Evolutionary conservation across 768 basidiomycete genomes (phyloP).

Genomic region (Boletus sp.): DNA sequence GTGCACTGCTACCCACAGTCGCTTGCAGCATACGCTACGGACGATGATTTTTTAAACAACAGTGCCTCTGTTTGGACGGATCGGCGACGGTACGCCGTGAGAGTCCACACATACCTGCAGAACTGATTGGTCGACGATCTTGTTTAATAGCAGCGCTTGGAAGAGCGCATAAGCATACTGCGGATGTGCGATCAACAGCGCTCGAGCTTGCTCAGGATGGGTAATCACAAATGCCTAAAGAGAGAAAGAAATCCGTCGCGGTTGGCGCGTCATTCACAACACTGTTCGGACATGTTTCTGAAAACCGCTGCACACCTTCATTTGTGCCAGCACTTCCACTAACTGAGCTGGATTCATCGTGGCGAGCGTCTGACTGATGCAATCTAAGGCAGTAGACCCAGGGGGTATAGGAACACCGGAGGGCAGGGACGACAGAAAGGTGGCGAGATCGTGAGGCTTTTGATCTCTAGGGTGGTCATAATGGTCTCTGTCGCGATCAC

Average conservation of each 20-base stretch:
- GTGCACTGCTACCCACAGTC: conserved; percentile 28
- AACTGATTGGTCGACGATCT: conserved; percentile 86
- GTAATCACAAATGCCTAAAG: conserved; percentile 85
- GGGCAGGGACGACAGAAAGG: conserved; percentile 68
- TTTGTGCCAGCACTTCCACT: conserved; percentile 93
- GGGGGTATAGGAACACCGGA: conserved; percentile 69
- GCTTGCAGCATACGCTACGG: conserved; percentile 52
- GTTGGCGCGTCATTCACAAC: conserved; percentile 18
- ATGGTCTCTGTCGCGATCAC: conserved; percentile 45
- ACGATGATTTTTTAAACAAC: conserved; percentile 7
- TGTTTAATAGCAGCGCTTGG: conserved; percentile 89
- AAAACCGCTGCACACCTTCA: conserved; percentile 70
- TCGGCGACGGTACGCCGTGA: conserved; percentile 6
- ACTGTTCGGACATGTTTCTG: conserved; percentile 17
- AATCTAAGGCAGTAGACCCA: conserved; percentile 71
- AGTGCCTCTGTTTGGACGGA: background rate
- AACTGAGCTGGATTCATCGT: conserved; percentile 79
- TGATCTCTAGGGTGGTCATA: conserved; percentile 33
- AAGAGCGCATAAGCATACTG: conserved; percentile 96
- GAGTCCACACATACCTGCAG: conserved; percentile 55
- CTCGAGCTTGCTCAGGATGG: conserved; percentile 85
- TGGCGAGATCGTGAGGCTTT: conserved; percentile 39
- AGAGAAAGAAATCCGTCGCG: conserved; percentile 30
- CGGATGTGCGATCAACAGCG: conserved; percentile 77
- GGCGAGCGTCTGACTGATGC: conserved; percentile 83